phyloP scores from a whole-genome alignment of 2,329 filamentous ascomycete species.

The Pyrenochaeta sp. region DNA sequence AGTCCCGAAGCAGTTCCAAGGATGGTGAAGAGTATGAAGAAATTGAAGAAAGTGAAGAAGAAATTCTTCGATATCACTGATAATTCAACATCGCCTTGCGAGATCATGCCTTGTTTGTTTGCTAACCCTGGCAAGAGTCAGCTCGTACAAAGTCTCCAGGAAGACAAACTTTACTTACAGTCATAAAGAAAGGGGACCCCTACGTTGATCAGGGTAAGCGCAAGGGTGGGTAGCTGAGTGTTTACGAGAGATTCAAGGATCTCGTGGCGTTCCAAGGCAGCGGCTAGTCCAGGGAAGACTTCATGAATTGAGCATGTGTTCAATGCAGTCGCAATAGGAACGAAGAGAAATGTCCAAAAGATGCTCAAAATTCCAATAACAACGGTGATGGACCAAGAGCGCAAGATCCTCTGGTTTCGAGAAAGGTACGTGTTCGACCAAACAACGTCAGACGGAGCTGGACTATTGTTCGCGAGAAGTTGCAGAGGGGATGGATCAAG shows the following conservation, averaged over 20 bases:
- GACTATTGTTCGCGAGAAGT: conserved; percentile 83
- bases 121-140: conserved; percentile 66
- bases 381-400: conserved; percentile 83
- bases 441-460: conserved; percentile 89
- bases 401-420: conserved; percentile 73
- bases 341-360: conserved; percentile 85
- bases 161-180: conserved; percentile 69
- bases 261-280: conserved; percentile 71
- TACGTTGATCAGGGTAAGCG: conserved; percentile 86
- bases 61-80: conserved; percentile 98
- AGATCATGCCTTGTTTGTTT: conserved; percentile 92
- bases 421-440: conserved; percentile 93
- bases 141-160: too few relatives aligned
- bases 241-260: conserved; percentile 79
- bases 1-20: conserved; percentile 82
- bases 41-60: conserved; percentile 99
- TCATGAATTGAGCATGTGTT: conserved; percentile 81
- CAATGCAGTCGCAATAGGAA: conserved; percentile 78
- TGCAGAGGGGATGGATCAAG: conserved; percentile 89
- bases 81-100: conserved; percentile 90
- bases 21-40: conserved; percentile 92
- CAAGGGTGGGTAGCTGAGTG: conserved; percentile 84
- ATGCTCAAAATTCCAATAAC: conserved; percentile 84
- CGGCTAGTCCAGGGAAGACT: conserved; percentile 73
- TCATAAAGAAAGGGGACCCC: conserved; percentile 94